These are phyloP conservation scores for Ophiostoma perfectum DNA, from an alignment of 2,329 filamentous ascomycete genomes.

Conservation along the genomic window DNA sequence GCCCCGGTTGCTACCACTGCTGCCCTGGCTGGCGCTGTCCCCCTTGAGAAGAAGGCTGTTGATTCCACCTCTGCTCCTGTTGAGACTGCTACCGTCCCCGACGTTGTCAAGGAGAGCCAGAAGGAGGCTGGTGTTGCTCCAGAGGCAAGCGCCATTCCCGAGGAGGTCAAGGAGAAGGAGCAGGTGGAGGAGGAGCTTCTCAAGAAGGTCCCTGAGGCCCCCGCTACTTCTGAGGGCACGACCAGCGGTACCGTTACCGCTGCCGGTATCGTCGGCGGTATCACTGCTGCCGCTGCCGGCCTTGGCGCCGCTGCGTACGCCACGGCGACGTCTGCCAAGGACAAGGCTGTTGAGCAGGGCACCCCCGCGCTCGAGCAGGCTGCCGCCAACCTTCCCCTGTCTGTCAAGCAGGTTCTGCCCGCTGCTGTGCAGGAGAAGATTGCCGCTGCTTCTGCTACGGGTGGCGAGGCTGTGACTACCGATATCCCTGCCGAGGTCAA, in stretches of 20 bases:
- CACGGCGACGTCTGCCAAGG: slow-evolving; percentile 36
- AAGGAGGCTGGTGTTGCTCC: slow-evolving; percentile 57
- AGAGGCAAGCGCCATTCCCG: slow-evolving; percentile 62
- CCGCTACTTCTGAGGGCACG: slow-evolving; percentile 52
- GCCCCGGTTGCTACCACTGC: slow-evolving; percentile 59
- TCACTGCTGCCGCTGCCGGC: slow-evolving; percentile 38
- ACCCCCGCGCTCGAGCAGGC: slow-evolving; percentile 19
- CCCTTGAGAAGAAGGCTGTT: slow-evolving; percentile 48
- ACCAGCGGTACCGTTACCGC: slow-evolving; percentile 33
- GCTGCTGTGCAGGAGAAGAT: slow-evolving; percentile 46
- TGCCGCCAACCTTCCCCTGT: slow-evolving; percentile 45
- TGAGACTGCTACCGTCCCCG: not conserved
- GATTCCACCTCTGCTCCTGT: not conserved
- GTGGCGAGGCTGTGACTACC: slow-evolving; percentile 41
- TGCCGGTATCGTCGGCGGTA: slow-evolving; percentile 25
- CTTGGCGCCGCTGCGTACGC: slow-evolving; percentile 30
- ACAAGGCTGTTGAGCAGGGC: slow-evolving; percentile 37
- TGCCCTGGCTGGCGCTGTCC: slow-evolving; percentile 61
- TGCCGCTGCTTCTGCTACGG: slow-evolving; percentile 38
- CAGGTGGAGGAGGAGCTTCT: slow-evolving; percentile 66
- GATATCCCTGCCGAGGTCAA: slow-evolving; percentile 53
- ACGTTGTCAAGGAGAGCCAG: slow-evolving; percentile 52
- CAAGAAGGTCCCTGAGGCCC: slow-evolving; percentile 57
- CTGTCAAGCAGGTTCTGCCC: slow-evolving; percentile 49
- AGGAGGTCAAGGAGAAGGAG: slow-evolving; percentile 66